These are phyloP conservation scores for Chenopodium album DNA, from an alignment of 148 eudicot species.

Conservation along the genomic window DNA sequence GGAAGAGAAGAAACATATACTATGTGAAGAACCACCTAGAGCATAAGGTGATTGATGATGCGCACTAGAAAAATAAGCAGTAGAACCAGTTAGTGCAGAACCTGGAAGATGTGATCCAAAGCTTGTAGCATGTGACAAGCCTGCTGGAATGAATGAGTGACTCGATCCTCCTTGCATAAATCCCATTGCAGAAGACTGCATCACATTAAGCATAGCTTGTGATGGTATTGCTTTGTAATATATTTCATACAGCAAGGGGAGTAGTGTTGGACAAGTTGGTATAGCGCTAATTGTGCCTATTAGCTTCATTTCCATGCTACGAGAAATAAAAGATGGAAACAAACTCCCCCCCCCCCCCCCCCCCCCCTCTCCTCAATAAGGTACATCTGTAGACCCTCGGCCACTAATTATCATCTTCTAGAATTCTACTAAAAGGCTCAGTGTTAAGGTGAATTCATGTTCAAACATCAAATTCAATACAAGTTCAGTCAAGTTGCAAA, in stretches of 20 bases:
- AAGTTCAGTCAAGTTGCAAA: neutral
- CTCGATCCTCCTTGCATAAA: conserved; percentile 49
- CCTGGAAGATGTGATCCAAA: conserved; percentile 28
- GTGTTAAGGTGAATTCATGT: neutral
- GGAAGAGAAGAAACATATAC: neutral
- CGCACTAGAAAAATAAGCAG: conserved; percentile 31
- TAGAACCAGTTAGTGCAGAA: conserved; percentile 25
- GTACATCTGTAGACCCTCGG: neutral
- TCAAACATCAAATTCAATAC: neutral
- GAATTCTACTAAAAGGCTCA: neutral
- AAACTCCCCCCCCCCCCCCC: no score
- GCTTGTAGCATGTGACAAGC: conserved; percentile 22
- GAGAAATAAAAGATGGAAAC: neutral
- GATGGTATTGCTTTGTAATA: neutral
- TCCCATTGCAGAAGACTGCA: conserved; percentile 47
- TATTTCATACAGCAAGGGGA: neutral
- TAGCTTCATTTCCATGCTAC: neutral
- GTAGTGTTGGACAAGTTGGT: neutral
- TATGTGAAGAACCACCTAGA: conserved; percentile 28
- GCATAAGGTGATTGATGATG: conserved; percentile 27
- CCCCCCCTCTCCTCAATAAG: neutral
- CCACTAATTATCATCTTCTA: neutral
- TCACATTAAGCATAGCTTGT: neutral
- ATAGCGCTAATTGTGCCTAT: neutral
- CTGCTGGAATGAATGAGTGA: conserved; percentile 33